Evolutionary conservation across 1,139 yeast genomes (phyloP).

Genomic region (Suhomyces guaymorum): DNA sequence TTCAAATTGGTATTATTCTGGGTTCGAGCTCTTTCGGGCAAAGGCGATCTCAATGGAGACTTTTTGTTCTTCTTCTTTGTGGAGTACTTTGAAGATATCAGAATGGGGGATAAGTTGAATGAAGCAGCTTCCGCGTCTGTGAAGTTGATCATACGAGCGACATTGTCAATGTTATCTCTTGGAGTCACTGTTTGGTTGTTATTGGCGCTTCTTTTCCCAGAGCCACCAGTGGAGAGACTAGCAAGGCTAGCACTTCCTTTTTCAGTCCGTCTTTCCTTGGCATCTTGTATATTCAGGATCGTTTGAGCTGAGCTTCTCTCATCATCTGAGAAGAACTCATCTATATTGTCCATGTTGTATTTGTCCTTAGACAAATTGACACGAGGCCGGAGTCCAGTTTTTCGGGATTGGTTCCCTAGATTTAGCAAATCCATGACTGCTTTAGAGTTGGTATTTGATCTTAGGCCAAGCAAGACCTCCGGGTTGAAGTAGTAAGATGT

Average conservation of each 20-base stretch:
- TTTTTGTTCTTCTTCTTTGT: conserved; percentile 25
- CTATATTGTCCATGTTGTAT: conserved; percentile 76
- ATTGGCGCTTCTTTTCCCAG: conserved; percentile 1
- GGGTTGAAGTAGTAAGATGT: not conserved
- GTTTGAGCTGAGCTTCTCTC: conserved; percentile 29
- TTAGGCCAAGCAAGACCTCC: not conserved
- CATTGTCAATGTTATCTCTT: conserved; percentile 22
- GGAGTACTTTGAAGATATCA: conserved; percentile 22
- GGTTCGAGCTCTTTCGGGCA: conserved; percentile 24
- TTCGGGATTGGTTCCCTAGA: conserved; percentile 57
- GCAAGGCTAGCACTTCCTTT: not conserved
- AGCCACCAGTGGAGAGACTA: not conserved
- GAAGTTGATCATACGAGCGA: conserved; percentile 42
- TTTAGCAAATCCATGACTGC: conserved; percentile 48
- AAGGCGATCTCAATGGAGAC: conserved; percentile 38
- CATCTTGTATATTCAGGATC: conserved; percentile 3
- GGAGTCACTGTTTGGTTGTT: conserved; percentile 13
- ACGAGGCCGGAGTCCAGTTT: conserved; percentile 58
- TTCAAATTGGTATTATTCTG: conserved; percentile 1
- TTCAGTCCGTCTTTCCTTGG: not conserved
- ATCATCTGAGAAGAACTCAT: conserved; percentile 64
- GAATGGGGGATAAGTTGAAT: conserved; percentile 35
- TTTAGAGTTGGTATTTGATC: no score
- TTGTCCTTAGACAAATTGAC: conserved; percentile 58
- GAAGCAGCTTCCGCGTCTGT: conserved; percentile 41